Evolutionary conservation across 768 basidiomycete genomes (phyloP).

Genomic region (Pleurotus tuber-regium): DNA sequence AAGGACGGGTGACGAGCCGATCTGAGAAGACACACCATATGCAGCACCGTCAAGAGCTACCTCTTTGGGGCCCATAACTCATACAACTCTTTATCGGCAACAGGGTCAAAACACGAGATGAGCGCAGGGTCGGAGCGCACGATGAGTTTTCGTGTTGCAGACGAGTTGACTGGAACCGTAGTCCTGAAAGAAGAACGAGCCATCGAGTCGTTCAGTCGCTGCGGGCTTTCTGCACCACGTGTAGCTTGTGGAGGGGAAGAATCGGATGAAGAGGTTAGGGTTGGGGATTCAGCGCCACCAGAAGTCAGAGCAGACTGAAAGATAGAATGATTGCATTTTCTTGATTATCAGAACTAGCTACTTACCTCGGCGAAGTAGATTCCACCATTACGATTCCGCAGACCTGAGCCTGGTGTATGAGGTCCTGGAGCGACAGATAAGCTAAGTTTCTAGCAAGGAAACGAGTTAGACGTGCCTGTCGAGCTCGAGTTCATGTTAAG

Average conservation of each 20-base stretch:
- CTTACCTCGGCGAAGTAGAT: neutral
- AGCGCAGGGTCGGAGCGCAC: conserved; percentile 68
- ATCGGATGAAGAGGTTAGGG: conserved; percentile 31
- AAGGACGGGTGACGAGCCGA: neutral
- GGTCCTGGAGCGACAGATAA: neutral
- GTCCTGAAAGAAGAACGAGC: conserved; percentile 30
- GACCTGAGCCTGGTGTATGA: neutral
- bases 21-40: neutral
- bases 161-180: conserved; percentile 11
- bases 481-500: neutral
- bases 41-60: conserved; percentile 14
- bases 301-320: neutral
- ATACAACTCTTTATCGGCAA: conserved; percentile 70
- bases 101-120: conserved; percentile 69
- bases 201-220: conserved; percentile 21
- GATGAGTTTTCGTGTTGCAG: conserved; percentile 31
- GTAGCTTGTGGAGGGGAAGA: conserved; percentile 23
- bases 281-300: conserved; percentile 24
- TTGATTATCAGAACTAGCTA: neutral
- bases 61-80: conserved; percentile 68
- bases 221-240: too few relatives aligned
- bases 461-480: too few relatives aligned
- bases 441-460: neutral
- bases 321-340: too few relatives aligned
- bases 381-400: neutral